Base-by-base conservation (phyloP, 1,139 yeast species). In the Debaryomycetaceae sp. region DNA sequence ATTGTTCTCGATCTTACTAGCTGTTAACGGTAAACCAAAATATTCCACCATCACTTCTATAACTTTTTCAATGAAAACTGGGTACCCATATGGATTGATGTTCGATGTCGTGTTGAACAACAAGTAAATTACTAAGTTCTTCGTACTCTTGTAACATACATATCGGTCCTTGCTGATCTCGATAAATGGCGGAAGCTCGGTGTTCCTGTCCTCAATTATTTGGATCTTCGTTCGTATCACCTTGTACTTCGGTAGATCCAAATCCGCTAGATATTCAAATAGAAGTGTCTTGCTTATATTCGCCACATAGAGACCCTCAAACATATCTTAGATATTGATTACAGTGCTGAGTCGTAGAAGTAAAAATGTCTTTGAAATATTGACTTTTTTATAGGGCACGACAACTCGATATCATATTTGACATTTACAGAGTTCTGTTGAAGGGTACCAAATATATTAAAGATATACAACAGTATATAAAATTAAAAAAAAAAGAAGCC, bases 251-350 rank as follows among this genome's bases (percentile, higher is more conserved):
- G 89, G 89, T 1, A 82, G 72, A 3, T 75, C 60, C 7, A 80
- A 65, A 29, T 74, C 64, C 9, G 75, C 63, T 6, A 83, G 73
- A 54, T 82, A 82, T 57, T 83, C 86, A 56, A 80, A 79, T 34
- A 83, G 70, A 44, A 82, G 67, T 42, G 69, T 70, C 50, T 76
- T 72, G 44, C 75, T 72, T 38, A 70, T 69, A 59, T 84, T 89
- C 5, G 86, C 66, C 24, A 86, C 78, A 58, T 82, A 85, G 22
- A 86, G 68, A 7, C 88, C 88, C 53, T 83, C 87, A 47, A 66
- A 57, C 70, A 66, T 66, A 8, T 6, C 31, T 27, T 11, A 7
- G 2, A 27, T 27, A 4, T 8, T 4, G 20, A 17, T 17, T 17
- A 17, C 20, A 17, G 20, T 17, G 20, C 20, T 17, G 20, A 17